These are phyloP conservation scores for Melaleuca quinquenervia DNA, from an alignment of 345 rosid species.

Conservation along the genomic window DNA sequence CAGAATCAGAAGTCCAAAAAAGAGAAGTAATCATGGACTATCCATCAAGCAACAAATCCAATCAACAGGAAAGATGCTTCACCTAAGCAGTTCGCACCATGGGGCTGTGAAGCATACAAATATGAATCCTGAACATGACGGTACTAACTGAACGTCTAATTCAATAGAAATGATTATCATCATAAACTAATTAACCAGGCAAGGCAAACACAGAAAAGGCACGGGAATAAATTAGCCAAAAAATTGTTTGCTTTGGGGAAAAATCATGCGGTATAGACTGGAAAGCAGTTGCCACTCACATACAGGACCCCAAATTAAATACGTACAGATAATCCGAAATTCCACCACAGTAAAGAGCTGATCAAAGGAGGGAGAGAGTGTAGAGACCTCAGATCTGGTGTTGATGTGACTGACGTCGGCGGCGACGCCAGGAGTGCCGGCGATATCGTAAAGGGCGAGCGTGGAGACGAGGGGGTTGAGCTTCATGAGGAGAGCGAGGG, in stretches of 20 bases:
- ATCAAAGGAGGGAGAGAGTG: not conserved
- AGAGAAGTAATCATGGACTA: not conserved
- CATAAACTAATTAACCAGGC: not conserved
- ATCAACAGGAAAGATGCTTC: not conserved
- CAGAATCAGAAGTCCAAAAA: not conserved
- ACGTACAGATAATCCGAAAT: not conserved
- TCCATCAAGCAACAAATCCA: not conserved
- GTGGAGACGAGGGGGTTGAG: slow-evolving; percentile 24
- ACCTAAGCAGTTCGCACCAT: not conserved
- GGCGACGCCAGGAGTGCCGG: slow-evolving; percentile 27
- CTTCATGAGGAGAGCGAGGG: slow-evolving; percentile 21
- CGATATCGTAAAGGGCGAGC: slow-evolving; percentile 24
- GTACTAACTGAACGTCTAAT: not conserved
- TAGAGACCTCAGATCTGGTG: slow-evolving; percentile 11
- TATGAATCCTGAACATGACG: not conserved
- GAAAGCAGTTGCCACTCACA: not conserved
- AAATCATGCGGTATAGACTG: not conserved
- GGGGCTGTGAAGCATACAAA: not conserved
- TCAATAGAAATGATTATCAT: not conserved
- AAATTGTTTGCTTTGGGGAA: not conserved
- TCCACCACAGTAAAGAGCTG: not conserved
- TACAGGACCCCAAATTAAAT: not conserved
- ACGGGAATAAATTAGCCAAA: not conserved
- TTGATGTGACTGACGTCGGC: slow-evolving; percentile 33
- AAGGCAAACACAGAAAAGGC: not conserved